phyloP scores from a whole-genome alignment of 768 basidiomycete genomes.

The Lentinula sp. region DNA sequence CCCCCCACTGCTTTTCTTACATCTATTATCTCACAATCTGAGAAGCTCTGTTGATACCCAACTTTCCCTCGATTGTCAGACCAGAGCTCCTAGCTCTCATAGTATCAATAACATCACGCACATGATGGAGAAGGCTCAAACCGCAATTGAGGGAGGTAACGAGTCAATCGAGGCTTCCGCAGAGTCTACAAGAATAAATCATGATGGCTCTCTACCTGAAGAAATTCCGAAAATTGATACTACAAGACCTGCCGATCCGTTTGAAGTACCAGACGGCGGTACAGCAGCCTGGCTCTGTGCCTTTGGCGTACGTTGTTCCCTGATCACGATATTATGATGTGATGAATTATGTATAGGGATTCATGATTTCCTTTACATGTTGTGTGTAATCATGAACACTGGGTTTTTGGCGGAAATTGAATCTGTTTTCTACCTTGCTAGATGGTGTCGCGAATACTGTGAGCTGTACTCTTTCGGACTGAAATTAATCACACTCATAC shows the following conservation, averaged over 20 bases:
- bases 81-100: no score
- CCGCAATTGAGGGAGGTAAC: background rate
- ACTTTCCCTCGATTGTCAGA: no score
- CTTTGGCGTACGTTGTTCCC: constrained; percentile 9
- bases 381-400: constrained; percentile 7
- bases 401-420: background rate
- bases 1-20: no score
- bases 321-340: background rate
- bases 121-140: background rate
- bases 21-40: no score
- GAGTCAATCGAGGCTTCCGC: background rate
- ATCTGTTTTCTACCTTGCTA: background rate
- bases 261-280: constrained; percentile 10
- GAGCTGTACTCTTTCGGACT: background rate
- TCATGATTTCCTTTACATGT: constrained; percentile 15
- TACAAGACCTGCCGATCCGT: background rate
- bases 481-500: background rate
- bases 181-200: background rate
- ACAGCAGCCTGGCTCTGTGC: constrained; percentile 10
- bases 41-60: no score
- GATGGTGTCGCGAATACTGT: constrained; percentile 14
- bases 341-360: constrained; percentile 1
- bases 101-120: no score
- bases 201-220: background rate
- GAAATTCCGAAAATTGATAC: background rate